Percentiles rank a stretch among this genome's conserved stretches.
Evolutionary conservation across 78 protist species (phyloP).

Genomic region (Planoprotostelium fungivorum): DNA sequence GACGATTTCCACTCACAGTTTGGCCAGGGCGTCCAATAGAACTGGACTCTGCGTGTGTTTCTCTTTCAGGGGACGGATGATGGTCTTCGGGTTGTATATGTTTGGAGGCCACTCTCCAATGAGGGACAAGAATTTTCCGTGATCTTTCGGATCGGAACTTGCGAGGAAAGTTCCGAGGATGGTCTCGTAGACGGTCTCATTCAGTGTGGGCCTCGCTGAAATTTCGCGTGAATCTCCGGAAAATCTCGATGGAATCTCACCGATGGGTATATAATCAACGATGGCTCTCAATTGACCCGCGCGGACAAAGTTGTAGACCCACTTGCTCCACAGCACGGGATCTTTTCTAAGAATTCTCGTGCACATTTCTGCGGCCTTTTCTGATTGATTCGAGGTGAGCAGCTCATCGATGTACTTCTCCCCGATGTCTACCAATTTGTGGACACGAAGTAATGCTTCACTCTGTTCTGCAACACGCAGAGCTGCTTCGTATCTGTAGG

Average conservation of each 20-base stretch:
- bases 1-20: constrained; percentile 3
- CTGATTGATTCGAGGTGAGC: constrained; percentile 10
- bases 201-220: constrained; percentile 26
- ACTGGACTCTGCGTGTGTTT: constrained; percentile 6
- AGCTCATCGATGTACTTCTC: constrained; percentile 68
- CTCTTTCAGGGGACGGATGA: constrained; percentile 29
- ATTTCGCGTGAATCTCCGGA: not conserved
- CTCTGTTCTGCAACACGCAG: constrained; percentile 34
- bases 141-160: constrained; percentile 3
- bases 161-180: constrained; percentile 48
- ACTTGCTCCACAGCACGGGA: constrained; percentile 62
- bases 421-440: constrained; percentile 57
- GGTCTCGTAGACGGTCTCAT: constrained; percentile 53
- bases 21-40: constrained; percentile 55
- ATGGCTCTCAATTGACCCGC: constrained; percentile 45
- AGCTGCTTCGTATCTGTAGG: constrained; percentile 60
- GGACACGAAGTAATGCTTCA: constrained; percentile 5
- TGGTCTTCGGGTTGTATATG: constrained; percentile 53
- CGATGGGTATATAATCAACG: constrained; percentile 64
- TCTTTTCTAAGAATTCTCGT: constrained; percentile 38
- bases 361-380: constrained; percentile 62
- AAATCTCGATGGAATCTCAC: not conserved
- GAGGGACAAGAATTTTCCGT: constrained; percentile 24
- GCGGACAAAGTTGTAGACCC: constrained; percentile 46
- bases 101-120: constrained; percentile 61